These are phyloP conservation scores for Wickerhamomyces queroliae DNA, from an alignment of 805 yeast genomes.

Conservation along the genomic window DNA sequence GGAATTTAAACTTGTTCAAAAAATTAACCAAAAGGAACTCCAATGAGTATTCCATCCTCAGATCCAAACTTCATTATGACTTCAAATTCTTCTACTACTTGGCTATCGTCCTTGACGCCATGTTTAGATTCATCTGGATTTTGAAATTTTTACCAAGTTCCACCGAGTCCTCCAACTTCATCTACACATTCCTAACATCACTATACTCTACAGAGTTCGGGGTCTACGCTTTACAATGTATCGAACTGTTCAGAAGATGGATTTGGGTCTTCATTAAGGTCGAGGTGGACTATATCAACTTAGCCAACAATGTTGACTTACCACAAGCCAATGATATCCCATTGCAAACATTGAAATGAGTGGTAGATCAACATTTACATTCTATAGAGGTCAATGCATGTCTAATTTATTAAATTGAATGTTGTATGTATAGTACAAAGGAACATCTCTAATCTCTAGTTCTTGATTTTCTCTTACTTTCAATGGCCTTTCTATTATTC, in stretches of 20 bases:
- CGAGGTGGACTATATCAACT: conserved; percentile 54
- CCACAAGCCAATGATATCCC: conserved; percentile 1
- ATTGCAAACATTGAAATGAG: neutral
- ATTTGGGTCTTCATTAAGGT: conserved; percentile 84
- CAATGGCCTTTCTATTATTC: conserved; percentile 43
- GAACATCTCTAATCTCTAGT: conserved; percentile 4
- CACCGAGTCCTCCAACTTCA: conserved; percentile 9
- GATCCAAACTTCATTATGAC: conserved; percentile 16
- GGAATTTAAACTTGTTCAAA: conserved; percentile 64
- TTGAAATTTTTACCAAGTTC: conserved; percentile 39
- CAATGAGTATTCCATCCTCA: conserved; percentile 17
- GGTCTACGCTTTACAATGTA: conserved; percentile 56
- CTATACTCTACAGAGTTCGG: conserved; percentile 47
- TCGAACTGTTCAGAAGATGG: conserved; percentile 82
- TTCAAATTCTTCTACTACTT: conserved; percentile 38
- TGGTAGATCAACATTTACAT: too few relatives aligned
- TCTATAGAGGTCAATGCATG: too few relatives aligned
- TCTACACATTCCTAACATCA: conserved; percentile 11
- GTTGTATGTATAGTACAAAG: neutral
- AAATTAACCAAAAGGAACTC: conserved; percentile 7
- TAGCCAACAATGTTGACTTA: conserved; percentile 1
- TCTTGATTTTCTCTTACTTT: conserved; percentile 28
- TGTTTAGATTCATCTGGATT: conserved; percentile 74
- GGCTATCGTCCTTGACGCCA: conserved; percentile 56
- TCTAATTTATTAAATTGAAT: too few relatives aligned